Evolutionary conservation across 78 protist species (phyloP), one percentile per base, ranked within the genome.

Genomic region (Emiliania huxleyi): DNA sequence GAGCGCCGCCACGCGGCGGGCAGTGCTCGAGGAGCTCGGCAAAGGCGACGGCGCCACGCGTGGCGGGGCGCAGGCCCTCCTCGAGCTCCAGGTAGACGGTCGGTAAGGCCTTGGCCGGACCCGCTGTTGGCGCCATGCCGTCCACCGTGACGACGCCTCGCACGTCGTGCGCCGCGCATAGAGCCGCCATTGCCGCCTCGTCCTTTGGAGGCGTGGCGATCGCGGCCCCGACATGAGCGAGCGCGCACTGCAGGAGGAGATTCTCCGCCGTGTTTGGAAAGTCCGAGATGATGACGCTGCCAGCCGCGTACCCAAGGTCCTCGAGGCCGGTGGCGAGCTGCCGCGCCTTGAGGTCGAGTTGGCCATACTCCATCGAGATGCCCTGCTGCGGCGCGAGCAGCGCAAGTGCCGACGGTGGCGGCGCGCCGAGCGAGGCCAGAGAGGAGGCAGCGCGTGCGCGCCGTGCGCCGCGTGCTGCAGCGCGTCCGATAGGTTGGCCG

Each of bases 381-480:
- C 37, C 77, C 48, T 87, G 91, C 46, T 87, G 42, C 0, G 91
- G 91, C 19, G 77, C 62, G 29, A 87, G 29, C 25, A 87, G 77
- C 35, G 77, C 75, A 0, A 35, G 85, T 33, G 35, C n/a, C 2
- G 2, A 0, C 85, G 44, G 85, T 2, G 29, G 55, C 4, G 55
- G 55, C 55, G 4, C 23, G 23, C 23, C 11, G 55, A 4, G 55
- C 55, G 11, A 12, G 55, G 55, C 55, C 55, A 48, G 55, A 11
- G 23, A 12, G 55, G 23, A 12, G 23, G 55, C 55, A 11, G 55
- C 55, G 55, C 55, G 55, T 11, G 55, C 55, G 23, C 23, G 23
- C 23, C 23, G 23, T 4, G 55, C 55, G 55, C 55, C 55, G 55
- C 55, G 55, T n/a, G n/a, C n/a, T n/a, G n/a, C n/a, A n/a, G n/a